Base-by-base conservation (phyloP, 805 yeast species). In the Kazachstania psychrophila region DNA sequence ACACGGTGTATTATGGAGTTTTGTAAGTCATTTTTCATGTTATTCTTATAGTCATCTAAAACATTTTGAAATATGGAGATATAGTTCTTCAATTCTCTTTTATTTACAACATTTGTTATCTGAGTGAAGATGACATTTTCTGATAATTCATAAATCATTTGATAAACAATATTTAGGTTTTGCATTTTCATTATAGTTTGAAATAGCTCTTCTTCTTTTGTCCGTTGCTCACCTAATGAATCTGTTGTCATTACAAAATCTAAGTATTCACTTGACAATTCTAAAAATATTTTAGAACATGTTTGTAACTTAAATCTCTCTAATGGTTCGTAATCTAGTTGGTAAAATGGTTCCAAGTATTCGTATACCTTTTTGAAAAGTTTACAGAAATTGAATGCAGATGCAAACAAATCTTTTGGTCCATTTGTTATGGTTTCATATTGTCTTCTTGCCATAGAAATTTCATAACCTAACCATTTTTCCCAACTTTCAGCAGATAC, bases 401-500 rank as follows among this genome's bases (percentile, higher is more conserved):
- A 52, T 25, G 39, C 38, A 7, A 26, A 14, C 23, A 53, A 35
- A 19, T 44, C 46, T 16, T 33, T 25, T 8, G 58, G 39, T 23
- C 42, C 34, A 1, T 57, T 53, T 3, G 70, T 50, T 6, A 75
- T 66, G 26, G 66, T 69, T 4, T 58, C 55, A 36, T 67, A 71
- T 43, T 75, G 66, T 28, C 60, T 61, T 11, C 52, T 49, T 4
- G 77, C 71, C 23, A 68, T 51, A 19, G 63, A 61, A 6, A 61
- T 51, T 46, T 76, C 80, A 44, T 70, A 62, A 6, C 56, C 54
- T 1, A 75, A 54, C 78, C 79, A 70, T 13, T 56, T 54, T 26
- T 65, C 66, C 34, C 67, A 61, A 2, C 56, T 45, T n/a, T 55
- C 55, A 1, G 39, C 36, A 10, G 51, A 47, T 15, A 51, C 54